A percentile compares a stretch with the other conserved stretches of the same genome.
Conservation (phyloP, 345 rosid species). For the Rhodomyrtus tomentosa region DNA sequence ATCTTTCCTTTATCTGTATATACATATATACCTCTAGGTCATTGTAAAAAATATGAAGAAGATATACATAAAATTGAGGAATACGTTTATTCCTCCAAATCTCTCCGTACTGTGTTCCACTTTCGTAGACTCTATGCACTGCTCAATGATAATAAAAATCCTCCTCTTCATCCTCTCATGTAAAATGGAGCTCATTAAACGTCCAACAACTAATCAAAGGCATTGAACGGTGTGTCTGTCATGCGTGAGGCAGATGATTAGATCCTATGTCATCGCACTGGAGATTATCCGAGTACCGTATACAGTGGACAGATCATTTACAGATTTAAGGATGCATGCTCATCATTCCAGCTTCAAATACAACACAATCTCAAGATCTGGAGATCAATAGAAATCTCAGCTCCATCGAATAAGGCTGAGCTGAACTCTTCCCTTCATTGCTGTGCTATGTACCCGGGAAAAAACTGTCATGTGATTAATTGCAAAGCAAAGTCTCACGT, state of each 20-base stretch:
- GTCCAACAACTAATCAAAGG: too few species aligned
- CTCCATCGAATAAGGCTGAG: background rate
- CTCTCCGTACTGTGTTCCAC: accelerated
- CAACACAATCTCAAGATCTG: background rate
- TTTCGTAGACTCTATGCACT: background rate
- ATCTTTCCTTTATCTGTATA: too few species aligned
- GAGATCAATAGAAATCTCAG: background rate
- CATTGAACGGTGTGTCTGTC: too few species aligned
- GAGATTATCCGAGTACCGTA: background rate
- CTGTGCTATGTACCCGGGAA: background rate
- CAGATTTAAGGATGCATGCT: background rate
- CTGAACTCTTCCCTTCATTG: background rate
- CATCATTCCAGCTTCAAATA: background rate
- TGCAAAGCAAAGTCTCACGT: constrained; percentile 72
- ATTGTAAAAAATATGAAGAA: too few species aligned
- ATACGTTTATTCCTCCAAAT: too few species aligned
- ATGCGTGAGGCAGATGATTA: too few species aligned
- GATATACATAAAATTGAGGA: too few species aligned
- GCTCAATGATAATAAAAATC: background rate
- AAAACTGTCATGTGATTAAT: constrained; percentile 8
- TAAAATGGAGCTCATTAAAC: too few species aligned
- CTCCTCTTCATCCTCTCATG: too few species aligned
- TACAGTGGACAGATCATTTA: background rate
- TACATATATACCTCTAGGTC: too few species aligned
- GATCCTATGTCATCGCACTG: too few species aligned